Evolutionary conservation across 768 basidiomycete species (phyloP), one percentile per base, ranked within the genome.

Genomic region (Leccinum pellstonianum): DNA sequence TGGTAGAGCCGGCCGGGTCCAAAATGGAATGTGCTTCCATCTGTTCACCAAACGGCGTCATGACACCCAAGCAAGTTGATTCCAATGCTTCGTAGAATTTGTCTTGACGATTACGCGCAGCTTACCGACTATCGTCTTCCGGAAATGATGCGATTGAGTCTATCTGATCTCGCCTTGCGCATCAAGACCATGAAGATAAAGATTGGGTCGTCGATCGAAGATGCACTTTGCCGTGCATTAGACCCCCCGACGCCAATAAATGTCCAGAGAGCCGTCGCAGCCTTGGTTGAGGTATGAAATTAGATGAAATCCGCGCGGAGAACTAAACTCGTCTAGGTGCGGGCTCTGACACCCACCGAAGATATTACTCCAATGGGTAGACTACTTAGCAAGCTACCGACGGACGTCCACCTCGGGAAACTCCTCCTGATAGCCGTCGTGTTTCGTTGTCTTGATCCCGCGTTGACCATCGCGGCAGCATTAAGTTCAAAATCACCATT

Each of bases 361-460:
- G 95, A 96, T 17, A 95, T 99, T 61, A 98, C 96, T 1, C 89
- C 95, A 0, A 90, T 98, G 86, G 96, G 96, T 43, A 80, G 87
- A 55, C 77, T 96, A 23, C 80, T 99, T 43, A 93, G 92, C 77
- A 91, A 92, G 70, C 78, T 99, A 41, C 96, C 96, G 0, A 92
- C 94, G 50, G 96, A 99, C 69, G 95, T 98, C 15, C 93, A 98
- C 70, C 83, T 97, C 4, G 95, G 95, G 41, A 97, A 98, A 77
- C 91, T 98, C 70, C 79, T 98, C 15, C 79, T 98, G 46, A 84
- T 87, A 25, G 89, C 95, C 5, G 86, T 88, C 2, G 71, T 94
- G 41, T 91, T 98, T 72, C 84, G 86, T 49, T 98, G 96, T 70
- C 77, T 98, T 62, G 96, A 98, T 74, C 93, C 95, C 2, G 96